These are phyloP conservation scores for Penicillium goetzii DNA, from an alignment of 495 filamentous ascomycete species.

Conservation along the genomic window DNA sequence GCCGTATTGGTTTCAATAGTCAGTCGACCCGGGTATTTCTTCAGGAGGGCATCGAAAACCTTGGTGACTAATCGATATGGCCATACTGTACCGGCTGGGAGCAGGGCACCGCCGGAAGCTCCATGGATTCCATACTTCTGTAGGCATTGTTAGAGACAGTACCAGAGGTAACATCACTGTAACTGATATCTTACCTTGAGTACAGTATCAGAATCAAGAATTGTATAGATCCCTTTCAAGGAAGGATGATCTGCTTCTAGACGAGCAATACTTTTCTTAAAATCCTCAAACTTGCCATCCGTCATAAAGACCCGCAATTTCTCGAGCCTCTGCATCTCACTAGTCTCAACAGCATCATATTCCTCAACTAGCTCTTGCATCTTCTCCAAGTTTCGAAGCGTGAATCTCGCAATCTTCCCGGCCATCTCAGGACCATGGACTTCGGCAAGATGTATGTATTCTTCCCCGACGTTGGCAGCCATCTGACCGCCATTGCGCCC, in stretches of 20 bases:
- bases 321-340: slow-evolving; percentile 32
- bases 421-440: slow-evolving; percentile 32
- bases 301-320: slow-evolving; percentile 40
- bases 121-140: slow-evolving; percentile 46
- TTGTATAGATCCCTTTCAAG: slow-evolving; percentile 34
- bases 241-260: slow-evolving; percentile 35
- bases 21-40: slow-evolving; percentile 48
- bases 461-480: slow-evolving; percentile 40
- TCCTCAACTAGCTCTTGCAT: slow-evolving; percentile 34
- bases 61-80: slow-evolving; percentile 79
- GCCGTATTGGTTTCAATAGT: slow-evolving; percentile 81
- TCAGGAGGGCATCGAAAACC: slow-evolving; percentile 62
- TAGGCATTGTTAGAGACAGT: background rate
- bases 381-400: slow-evolving; percentile 33
- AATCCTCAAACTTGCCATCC: slow-evolving; percentile 26
- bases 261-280: slow-evolving; percentile 29
- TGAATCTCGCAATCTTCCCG: slow-evolving; percentile 37
- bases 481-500: slow-evolving; percentile 57
- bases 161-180: background rate
- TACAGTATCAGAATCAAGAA: slow-evolving; percentile 28
- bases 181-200: slow-evolving; percentile 18
- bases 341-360: slow-evolving; percentile 31
- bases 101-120: slow-evolving; percentile 49
- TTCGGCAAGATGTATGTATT: slow-evolving; percentile 33
- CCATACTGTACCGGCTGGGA: slow-evolving; percentile 62